A percentile compares a stretch with the other conserved stretches of the same genome.
These are phyloP conservation scores for Lentinula guzmanii DNA, from an alignment of 768 basidiomycete genomes.

Conservation along the genomic window DNA sequence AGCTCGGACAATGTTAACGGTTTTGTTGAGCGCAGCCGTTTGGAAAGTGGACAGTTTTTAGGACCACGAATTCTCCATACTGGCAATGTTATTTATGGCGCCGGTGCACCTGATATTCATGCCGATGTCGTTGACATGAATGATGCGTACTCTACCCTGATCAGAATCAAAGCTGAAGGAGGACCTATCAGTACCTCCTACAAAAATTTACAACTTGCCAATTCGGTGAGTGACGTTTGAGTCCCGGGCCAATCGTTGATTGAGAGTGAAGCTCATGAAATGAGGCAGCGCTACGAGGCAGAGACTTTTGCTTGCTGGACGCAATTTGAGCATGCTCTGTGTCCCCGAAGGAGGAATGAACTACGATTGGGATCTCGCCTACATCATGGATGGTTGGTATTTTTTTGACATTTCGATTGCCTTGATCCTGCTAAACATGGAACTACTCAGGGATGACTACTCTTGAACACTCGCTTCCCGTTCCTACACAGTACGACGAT, in stretches of 20 bases:
- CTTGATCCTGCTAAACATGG: not conserved
- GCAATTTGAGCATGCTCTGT: constrained; percentile 61
- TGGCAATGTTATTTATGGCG: constrained; percentile 61
- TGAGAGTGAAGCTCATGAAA: not conserved
- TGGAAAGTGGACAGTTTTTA: constrained; percentile 63
- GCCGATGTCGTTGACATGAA: constrained; percentile 57
- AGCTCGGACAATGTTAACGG: constrained; percentile 57
- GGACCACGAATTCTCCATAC: constrained; percentile 73
- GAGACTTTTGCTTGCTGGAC: constrained; percentile 54
- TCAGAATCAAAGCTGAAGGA: constrained; percentile 67
- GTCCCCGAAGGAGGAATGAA: constrained; percentile 80
- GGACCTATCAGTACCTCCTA: constrained; percentile 68
- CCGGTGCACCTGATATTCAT: constrained; percentile 36
- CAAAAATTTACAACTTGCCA: constrained; percentile 71
- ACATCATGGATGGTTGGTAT: constrained; percentile 63
- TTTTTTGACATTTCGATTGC: not conserved
- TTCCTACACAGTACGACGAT: constrained; percentile 62
- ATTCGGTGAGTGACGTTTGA: constrained; percentile 36
- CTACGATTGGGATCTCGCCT: constrained; percentile 73
- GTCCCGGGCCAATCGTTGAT: too few species aligned
- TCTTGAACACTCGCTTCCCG: constrained; percentile 64
- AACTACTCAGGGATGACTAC: constrained; percentile 57
- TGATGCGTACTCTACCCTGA: constrained; percentile 61
- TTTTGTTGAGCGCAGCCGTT: constrained; percentile 59
- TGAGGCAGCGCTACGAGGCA: constrained; percentile 57